Evolutionary conservation across 169 alveolate genomes (phyloP).

Genomic region (Fabrea salina): DNA sequence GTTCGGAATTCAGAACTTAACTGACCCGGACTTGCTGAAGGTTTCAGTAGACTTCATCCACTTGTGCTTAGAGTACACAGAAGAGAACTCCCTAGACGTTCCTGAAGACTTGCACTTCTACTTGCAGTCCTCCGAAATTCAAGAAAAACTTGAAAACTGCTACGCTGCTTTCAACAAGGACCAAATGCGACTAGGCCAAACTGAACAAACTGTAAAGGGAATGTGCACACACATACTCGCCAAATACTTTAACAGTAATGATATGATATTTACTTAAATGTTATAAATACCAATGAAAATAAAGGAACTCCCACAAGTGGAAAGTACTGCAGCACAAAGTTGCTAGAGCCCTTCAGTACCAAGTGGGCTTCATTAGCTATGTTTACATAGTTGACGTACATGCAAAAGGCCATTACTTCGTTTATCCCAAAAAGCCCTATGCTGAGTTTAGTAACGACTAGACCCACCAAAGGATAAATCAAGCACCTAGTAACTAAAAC

Average conservation of each 20-base stretch:
- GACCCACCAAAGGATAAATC: too few relatives aligned
- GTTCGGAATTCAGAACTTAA: background rate
- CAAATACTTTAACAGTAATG: background rate
- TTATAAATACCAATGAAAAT: too few relatives aligned
- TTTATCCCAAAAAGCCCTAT: too few relatives aligned
- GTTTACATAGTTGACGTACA: too few relatives aligned
- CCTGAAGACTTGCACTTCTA: background rate
- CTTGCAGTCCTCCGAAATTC: background rate
- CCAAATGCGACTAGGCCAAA: background rate
- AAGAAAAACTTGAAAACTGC: background rate
- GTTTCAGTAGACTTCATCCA: background rate
- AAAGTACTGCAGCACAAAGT: too few relatives aligned
- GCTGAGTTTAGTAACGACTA: too few relatives aligned
- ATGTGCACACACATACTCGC: background rate
- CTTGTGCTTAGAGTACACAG: background rate
- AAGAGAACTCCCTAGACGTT: background rate
- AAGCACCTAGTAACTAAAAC: too few relatives aligned
- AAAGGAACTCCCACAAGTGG: too few relatives aligned
- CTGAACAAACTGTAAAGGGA: background rate
- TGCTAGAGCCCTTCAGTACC: too few relatives aligned
- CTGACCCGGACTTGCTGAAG: background rate
- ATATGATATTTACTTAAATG: too few relatives aligned
- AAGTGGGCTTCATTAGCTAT: too few relatives aligned
- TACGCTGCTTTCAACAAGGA: background rate
- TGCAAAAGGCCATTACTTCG: too few relatives aligned